Conservation (phyloP, 2,329 filamentous ascomycete genomes). For the Epichloe hybrida region DNA sequence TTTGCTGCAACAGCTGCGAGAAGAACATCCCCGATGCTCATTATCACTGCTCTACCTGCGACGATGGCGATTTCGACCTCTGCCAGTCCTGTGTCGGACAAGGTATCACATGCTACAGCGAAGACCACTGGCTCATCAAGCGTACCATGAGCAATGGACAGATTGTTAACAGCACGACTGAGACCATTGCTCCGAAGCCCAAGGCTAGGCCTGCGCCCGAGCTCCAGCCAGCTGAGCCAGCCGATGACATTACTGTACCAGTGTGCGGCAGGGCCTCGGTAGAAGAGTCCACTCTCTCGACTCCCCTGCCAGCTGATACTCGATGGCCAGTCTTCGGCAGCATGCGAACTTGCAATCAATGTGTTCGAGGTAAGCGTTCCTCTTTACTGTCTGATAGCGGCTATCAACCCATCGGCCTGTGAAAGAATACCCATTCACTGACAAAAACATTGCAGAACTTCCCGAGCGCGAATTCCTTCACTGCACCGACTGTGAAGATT, state of each 20-base stretch:
- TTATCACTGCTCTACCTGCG: slow-evolving; percentile 90
- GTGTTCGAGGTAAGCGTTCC: slow-evolving; percentile 28
- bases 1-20: slow-evolving; percentile 90
- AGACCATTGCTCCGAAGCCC: slow-evolving; percentile 57
- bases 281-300: background rate
- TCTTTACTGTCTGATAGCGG: background rate
- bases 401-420: background rate
- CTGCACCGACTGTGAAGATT: slow-evolving; percentile 76
- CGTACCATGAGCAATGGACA: slow-evolving; percentile 65
- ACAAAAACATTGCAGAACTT: slow-evolving; percentile 35
- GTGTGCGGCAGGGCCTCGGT: background rate
- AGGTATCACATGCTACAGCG: slow-evolving; percentile 64
- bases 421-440: slow-evolving; percentile 5
- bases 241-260: background rate
- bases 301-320: background rate
- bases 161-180: slow-evolving; percentile 74
- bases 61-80: slow-evolving; percentile 87
- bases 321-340: slow-evolving; percentile 10
- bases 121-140: slow-evolving; percentile 90
- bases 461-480: slow-evolving; percentile 72
- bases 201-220: slow-evolving; percentile 18
- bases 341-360: slow-evolving; percentile 58
- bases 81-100: slow-evolving; percentile 66
- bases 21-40: slow-evolving; percentile 65
- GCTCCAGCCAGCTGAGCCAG: background rate